Conservation (phyloP, 2,329 filamentous ascomycete species). For the Remersonia thermophila region DNA sequence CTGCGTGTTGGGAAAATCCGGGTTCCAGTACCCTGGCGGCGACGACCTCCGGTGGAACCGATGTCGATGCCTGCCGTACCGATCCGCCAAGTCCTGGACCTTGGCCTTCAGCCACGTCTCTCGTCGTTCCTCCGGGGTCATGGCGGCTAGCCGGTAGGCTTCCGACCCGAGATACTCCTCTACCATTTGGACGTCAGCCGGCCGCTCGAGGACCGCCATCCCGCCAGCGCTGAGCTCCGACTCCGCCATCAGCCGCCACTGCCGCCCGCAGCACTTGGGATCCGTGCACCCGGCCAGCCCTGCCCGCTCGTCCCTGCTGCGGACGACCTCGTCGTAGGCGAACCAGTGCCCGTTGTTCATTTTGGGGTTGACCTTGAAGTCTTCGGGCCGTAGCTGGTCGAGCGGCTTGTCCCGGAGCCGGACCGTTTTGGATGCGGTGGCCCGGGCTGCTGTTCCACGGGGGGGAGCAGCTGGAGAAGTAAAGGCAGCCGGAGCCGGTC, state of each 20-base stretch:
- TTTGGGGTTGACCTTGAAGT: conserved; percentile 73
- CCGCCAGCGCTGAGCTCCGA: conserved; percentile 31
- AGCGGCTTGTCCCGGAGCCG: conserved; percentile 47
- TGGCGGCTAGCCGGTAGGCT: conserved; percentile 44
- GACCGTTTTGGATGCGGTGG: conserved; percentile 1
- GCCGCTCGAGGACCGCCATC: conserved; percentile 21
- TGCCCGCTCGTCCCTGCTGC: conserved; percentile 55
- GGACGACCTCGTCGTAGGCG: conserved; percentile 64
- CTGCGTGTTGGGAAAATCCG: conserved; percentile 82
- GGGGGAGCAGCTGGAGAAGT: conserved; percentile 12
- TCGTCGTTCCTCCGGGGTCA: conserved; percentile 49
- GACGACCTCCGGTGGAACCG: conserved; percentile 57
- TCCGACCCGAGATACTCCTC: conserved; percentile 46
- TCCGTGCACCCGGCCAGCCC: conserved; percentile 64
- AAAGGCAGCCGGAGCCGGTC: conserved; percentile 3
- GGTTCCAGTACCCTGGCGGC: conserved; percentile 82
- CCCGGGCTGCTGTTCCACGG: not conserved
- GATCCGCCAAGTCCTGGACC: conserved; percentile 59
- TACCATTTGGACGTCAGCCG: conserved; percentile 37
- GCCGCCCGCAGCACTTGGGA: conserved; percentile 62
- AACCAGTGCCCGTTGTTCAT: conserved; percentile 59
- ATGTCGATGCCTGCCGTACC: conserved; percentile 65
- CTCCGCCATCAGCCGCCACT: conserved; percentile 54
- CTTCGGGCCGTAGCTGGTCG: conserved; percentile 46
- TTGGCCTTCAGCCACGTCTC: conserved; percentile 65